A percentile compares a stretch with the other conserved stretches of the same genome.
Evolutionary conservation across 2,329 filamentous ascomycete genomes (phyloP).

Genomic region (Fusarium citri): DNA sequence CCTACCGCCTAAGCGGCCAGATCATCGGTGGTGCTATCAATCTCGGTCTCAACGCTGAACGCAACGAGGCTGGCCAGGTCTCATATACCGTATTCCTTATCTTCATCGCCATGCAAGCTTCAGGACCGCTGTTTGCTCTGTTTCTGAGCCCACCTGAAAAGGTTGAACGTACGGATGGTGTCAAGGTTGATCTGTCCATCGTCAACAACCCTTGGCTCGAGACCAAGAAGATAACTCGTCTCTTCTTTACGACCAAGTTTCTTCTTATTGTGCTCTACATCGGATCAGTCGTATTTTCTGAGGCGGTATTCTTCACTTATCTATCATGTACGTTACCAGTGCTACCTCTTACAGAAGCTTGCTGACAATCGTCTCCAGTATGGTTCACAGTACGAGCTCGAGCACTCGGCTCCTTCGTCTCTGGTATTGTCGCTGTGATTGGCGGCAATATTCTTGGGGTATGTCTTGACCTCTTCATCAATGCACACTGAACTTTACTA

Average conservation of each 20-base stretch:
- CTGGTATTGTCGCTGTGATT: constrained; percentile 73
- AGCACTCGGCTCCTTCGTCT: constrained; percentile 77
- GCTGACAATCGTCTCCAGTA: constrained; percentile 48
- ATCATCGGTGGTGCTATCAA: constrained; percentile 80
- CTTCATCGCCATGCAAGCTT: constrained; percentile 77
- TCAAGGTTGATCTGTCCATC: constrained; percentile 70
- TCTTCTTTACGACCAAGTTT: constrained; percentile 72
- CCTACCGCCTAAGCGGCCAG: constrained; percentile 69
- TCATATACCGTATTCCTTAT: constrained; percentile 76
- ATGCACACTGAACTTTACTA: not conserved
- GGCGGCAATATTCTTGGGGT: constrained; percentile 74
- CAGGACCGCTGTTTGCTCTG: constrained; percentile 72
- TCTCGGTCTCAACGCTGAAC: constrained; percentile 71
- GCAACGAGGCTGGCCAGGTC: constrained; percentile 70
- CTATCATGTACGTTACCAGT: constrained; percentile 50
- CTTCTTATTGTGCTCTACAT: constrained; percentile 75
- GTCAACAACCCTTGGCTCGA: constrained; percentile 67
- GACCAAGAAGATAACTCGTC: constrained; percentile 66
- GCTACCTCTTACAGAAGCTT: not conserved
- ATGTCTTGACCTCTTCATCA: constrained; percentile 38
- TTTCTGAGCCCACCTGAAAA: constrained; percentile 70
- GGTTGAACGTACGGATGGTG: constrained; percentile 74
- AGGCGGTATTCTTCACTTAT: constrained; percentile 80
- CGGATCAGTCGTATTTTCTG: constrained; percentile 75
- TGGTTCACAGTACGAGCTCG: constrained; percentile 79